Conservation (phyloP, 2,329 filamentous ascomycete genomes). For the Drechslera avenae region DNA sequence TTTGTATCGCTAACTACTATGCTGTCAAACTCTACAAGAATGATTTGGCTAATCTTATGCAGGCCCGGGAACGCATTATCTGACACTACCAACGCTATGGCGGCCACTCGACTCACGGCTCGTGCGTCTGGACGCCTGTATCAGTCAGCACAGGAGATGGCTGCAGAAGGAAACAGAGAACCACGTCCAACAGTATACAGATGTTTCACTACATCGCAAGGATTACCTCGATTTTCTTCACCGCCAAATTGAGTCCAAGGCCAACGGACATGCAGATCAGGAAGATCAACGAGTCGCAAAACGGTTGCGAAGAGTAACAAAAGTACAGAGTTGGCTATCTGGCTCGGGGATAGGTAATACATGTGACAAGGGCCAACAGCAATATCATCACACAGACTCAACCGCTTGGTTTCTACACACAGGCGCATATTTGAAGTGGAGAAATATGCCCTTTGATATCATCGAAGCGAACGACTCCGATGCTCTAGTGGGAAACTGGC, state of each 20-base stretch:
- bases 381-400: constrained; percentile 22
- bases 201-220: constrained; percentile 24
- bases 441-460: constrained; percentile 24
- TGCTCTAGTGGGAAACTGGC: constrained; percentile 26
- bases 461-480: constrained; percentile 25
- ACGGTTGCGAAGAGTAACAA: constrained; percentile 33
- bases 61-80: constrained; percentile 29
- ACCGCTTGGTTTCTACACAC: constrained; percentile 35
- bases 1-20: no score
- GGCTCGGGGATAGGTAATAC: constrained; percentile 15
- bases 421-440: constrained; percentile 33
- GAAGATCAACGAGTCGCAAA: constrained; percentile 29
- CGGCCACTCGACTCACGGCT: constrained; percentile 41
- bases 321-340: constrained; percentile 34
- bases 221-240: constrained; percentile 29
- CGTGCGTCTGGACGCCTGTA: constrained; percentile 27
- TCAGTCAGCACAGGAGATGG: constrained; percentile 33
- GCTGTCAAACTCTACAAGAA: no score
- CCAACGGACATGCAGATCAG: constrained; percentile 10
- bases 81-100: constrained; percentile 24
- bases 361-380: constrained; percentile 13
- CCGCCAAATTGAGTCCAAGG: constrained; percentile 11
- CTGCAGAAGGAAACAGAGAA: constrained; percentile 29
- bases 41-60: constrained; percentile 23
- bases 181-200: constrained; percentile 21